Conservation (phyloP, 805 yeast genomes). For the Myxozyma sirexii region DNA sequence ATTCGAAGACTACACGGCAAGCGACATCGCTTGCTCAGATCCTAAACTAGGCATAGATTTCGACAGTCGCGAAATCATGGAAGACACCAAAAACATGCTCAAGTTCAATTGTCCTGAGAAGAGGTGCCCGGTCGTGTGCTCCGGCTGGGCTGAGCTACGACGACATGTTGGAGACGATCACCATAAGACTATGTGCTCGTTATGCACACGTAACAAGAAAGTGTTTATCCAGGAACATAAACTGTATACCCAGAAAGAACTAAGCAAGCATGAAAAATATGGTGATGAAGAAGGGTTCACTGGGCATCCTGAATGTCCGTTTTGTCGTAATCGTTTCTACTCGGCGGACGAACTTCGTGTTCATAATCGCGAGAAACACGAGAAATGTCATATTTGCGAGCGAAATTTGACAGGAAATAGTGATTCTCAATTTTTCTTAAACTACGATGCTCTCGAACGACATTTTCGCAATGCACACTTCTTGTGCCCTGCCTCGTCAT, state of each 20-base stretch:
- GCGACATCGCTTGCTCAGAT: constrained; percentile 44
- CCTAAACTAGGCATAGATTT: constrained; percentile 60
- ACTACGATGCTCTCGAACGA: constrained; percentile 70
- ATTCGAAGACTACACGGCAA: constrained; percentile 46
- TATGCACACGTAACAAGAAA: constrained; percentile 76
- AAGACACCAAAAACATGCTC: constrained; percentile 55
- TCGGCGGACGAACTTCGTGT: constrained; percentile 82
- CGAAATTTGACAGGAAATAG: constrained; percentile 53
- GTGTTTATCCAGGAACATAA: constrained; percentile 74
- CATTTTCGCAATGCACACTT: constrained; percentile 79
- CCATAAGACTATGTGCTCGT: constrained; percentile 64
- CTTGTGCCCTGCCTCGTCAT: constrained; percentile 72
- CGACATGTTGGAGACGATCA: constrained; percentile 71
- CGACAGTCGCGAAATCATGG: constrained; percentile 54
- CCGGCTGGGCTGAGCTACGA: constrained; percentile 58
- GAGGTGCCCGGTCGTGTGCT: constrained; percentile 46
- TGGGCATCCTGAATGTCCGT: constrained; percentile 88
- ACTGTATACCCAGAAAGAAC: constrained; percentile 60
- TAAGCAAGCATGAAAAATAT: constrained; percentile 66
- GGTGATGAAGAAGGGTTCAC: constrained; percentile 76
- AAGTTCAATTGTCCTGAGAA: constrained; percentile 59
- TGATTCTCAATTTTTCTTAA: constrained; percentile 71
- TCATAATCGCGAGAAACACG: constrained; percentile 84
- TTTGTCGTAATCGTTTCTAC: constrained; percentile 79
- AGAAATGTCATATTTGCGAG: constrained; percentile 88